Evolutionary conservation across 345 rosid genomes (phyloP), one percentile per base, ranked within the genome.

Genomic region (Moricandia arvensis): DNA sequence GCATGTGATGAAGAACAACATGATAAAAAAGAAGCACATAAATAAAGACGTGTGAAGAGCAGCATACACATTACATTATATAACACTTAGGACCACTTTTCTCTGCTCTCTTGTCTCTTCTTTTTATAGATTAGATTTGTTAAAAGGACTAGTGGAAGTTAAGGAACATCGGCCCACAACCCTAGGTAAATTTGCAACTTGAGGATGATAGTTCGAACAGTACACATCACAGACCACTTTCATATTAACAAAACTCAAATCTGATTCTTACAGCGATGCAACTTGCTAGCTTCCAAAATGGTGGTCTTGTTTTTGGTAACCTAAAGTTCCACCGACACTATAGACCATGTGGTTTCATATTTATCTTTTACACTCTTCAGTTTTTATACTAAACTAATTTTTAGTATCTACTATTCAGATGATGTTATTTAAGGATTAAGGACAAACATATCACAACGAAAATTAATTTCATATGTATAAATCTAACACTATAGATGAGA

Each of bases 91-190:
- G 96, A 93, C 98, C 98, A 93, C 93, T 72, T 62, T 69, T 24
- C 59, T 59, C 71, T 67, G 70, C 69, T 78, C 54, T 47, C 66
- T 66, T 69, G 55, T 60, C 27, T 75, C 55, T 75, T 47, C 4
- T 72, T n/a, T 31, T 60, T 31, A 35, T 55, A 54, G 29, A 45
- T 63, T 33, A 17, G 82, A 75, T 76, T 77, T 74, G 70, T 72
- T 47, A 74, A 13, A 81, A 80, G 83, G 80, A 53, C 89, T 72
- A 80, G 83, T 82, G 87, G 91, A 84, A 81, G 83, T 88, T 81
- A 90, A 88, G 94, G 84, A 86, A 87, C 89, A 83, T 81, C 85
- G 91, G 87, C 86, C 94, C 94, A 90, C 88, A 75, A 49, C 87
- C 87, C 82, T 69, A 81, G 69, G 80, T n/a, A 83, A 87, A 83